Evolutionary conservation across 1,139 yeast species (phyloP).

Genomic region (Maudiozyma humilis): DNA sequence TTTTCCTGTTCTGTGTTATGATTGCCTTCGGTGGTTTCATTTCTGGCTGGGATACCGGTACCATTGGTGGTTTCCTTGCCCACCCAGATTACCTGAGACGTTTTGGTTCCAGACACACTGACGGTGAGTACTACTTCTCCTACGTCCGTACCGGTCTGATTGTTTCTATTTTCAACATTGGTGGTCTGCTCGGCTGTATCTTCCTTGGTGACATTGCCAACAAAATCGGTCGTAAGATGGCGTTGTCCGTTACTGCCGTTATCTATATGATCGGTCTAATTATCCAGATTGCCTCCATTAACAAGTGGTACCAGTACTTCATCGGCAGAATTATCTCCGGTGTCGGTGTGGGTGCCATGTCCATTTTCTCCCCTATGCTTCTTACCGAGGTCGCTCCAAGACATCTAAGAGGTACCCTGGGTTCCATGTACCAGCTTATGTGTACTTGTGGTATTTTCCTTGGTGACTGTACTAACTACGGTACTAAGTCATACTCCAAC

Average conservation of each 20-base stretch:
- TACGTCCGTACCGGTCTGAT: constrained; percentile 11
- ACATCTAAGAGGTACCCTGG: constrained; percentile 39
- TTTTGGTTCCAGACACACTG: constrained; percentile 8
- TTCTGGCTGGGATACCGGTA: constrained; percentile 11
- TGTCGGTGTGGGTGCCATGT: constrained; percentile 52
- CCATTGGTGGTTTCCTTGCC: constrained; percentile 10
- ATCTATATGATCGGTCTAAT: constrained; percentile 15
- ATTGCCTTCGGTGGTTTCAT: constrained; percentile 5
- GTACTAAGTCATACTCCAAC: constrained; percentile 11
- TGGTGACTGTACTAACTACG: constrained; percentile 14
- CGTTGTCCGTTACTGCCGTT: constrained; percentile 6
- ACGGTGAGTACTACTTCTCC: constrained; percentile 11
- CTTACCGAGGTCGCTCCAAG: constrained; percentile 59
- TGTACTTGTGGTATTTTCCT: constrained; percentile 13
- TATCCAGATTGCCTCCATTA: constrained; percentile 14
- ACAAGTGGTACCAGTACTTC: no score
- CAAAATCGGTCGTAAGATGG: constrained; percentile 9
- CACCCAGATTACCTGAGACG: constrained; percentile 8
- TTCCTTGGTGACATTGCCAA: constrained; percentile 8
- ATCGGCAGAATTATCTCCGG: no score
- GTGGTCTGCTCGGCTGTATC: constrained; percentile 9
- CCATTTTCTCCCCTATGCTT: constrained; percentile 54
- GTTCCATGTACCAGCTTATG: constrained; percentile 14
- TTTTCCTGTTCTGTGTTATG: constrained; percentile 2
- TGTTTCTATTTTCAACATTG: no score